Conservation (phyloP, 148 eudicot genomes). For the Rhododendron williamsianum region DNA sequence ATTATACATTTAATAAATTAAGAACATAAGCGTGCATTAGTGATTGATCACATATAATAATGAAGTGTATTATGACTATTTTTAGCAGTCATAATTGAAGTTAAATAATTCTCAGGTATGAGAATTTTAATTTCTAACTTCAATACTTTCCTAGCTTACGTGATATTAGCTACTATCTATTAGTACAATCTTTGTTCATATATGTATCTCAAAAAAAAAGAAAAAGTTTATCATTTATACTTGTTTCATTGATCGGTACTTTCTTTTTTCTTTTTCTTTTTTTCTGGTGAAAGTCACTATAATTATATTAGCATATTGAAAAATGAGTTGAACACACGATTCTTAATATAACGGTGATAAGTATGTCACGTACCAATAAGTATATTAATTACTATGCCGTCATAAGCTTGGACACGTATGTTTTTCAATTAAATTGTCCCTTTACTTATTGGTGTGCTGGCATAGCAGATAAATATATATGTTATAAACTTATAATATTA, state of each 20-base stretch:
- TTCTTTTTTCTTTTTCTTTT: too few relatives aligned
- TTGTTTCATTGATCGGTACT: too few relatives aligned
- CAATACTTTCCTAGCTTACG: not conserved
- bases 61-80: not conserved
- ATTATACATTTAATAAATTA: too few relatives aligned
- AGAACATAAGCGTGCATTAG: not conserved
- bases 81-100: not conserved
- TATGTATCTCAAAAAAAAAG: too few relatives aligned
- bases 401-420: not conserved
- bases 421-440: not conserved
- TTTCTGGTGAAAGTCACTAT: too few relatives aligned
- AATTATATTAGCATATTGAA: too few relatives aligned
- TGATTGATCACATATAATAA: too few relatives aligned
- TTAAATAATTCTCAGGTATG: not conserved
- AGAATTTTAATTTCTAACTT: not conserved
- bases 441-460: not conserved
- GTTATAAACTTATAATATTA: not conserved
- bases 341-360: too few relatives aligned
- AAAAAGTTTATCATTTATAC: too few relatives aligned
- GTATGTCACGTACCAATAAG: not conserved
- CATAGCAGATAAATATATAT: not conserved
- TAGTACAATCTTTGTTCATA: too few relatives aligned
- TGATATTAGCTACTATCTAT: too few relatives aligned
- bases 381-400: not conserved
- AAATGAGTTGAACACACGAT: too few relatives aligned